These are phyloP conservation scores for Stephania cephalantha DNA, from an alignment of 164 flowering plant species.

Conservation along the genomic window DNA sequence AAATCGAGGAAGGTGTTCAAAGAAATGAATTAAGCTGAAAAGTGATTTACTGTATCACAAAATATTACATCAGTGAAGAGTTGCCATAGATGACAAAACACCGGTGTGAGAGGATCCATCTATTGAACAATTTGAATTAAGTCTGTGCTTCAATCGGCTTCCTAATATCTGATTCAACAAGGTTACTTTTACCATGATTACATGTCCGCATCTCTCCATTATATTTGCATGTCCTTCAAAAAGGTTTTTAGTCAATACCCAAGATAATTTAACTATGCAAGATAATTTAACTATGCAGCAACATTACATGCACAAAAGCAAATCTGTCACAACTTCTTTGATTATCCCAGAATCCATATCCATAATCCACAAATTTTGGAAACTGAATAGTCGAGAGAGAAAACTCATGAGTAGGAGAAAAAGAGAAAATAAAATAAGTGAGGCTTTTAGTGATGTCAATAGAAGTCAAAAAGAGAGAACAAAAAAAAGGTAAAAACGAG, in stretches of 20 bases:
- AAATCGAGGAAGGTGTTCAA: not conserved
- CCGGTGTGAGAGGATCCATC: conserved; percentile 33
- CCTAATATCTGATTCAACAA: conserved; percentile 38
- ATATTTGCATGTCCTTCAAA: conserved; percentile 51
- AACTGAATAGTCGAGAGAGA: conserved; percentile 37
- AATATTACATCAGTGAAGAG: conserved; percentile 34
- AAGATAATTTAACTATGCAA: too few species aligned
- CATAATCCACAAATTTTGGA: conserved; percentile 64
- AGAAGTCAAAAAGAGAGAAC: not conserved
- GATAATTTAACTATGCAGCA: not conserved
- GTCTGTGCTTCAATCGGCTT: conserved; percentile 33
- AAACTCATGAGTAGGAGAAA: not conserved
- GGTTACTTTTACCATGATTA: conserved; percentile 47
- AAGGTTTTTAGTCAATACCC: conserved; percentile 1
- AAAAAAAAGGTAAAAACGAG: too few species aligned
- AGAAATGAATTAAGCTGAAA: conserved; percentile 9
- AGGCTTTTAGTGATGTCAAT: not conserved
- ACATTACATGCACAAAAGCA: not conserved
- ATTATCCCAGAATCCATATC: conserved; percentile 51
- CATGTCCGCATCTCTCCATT: conserved; percentile 52
- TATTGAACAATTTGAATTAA: conserved; percentile 20
- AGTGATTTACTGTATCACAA: conserved; percentile 55
- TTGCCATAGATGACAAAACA: conserved; percentile 57
- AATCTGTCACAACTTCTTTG: conserved; percentile 58
- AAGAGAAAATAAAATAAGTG: not conserved